Evolutionary conservation across 345 rosid genomes (phyloP).

Genomic region (Brassica nigra): DNA sequence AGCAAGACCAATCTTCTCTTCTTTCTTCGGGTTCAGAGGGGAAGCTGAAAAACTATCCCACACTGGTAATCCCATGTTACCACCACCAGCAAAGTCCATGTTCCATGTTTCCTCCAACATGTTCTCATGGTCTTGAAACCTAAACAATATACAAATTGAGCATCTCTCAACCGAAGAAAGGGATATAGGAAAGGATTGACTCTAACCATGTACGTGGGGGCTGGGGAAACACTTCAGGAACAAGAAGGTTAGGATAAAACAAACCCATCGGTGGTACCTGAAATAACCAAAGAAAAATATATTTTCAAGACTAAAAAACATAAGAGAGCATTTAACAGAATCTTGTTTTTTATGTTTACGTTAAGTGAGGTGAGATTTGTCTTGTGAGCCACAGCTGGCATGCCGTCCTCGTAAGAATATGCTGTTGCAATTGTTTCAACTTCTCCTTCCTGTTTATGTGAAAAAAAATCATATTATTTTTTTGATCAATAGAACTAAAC

Average conservation of each 20-base stretch:
- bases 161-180: slow-evolving; percentile 6
- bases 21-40: slow-evolving; percentile 73
- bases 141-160: slow-evolving; percentile 32
- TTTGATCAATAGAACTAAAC: slow-evolving; percentile 14
- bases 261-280: slow-evolving; percentile 98
- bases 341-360: slow-evolving; percentile 40
- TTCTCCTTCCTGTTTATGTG: slow-evolving; percentile 64
- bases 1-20: slow-evolving; percentile 95
- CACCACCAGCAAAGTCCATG: slow-evolving; percentile 74
- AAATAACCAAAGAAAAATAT: slow-evolving; percentile 13
- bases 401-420: slow-evolving; percentile 74
- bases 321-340: background rate
- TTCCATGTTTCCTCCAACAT: slow-evolving; percentile 92
- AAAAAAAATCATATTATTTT: background rate
- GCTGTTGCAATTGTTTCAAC: slow-evolving; percentile 64
- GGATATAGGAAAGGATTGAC: slow-evolving; percentile 38
- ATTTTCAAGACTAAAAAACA: background rate
- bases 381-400: slow-evolving; percentile 78
- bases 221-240: slow-evolving; percentile 83
- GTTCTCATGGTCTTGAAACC: slow-evolving; percentile 90
- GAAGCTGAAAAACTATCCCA: slow-evolving; percentile 79
- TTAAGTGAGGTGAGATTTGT: slow-evolving; percentile 83
- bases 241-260: slow-evolving; percentile 81
- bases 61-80: slow-evolving; percentile 52
- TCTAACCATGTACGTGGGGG: slow-evolving; percentile 90